Conservation (phyloP, 176 grass and related monocot species). For the Saccharum officinarum region DNA sequence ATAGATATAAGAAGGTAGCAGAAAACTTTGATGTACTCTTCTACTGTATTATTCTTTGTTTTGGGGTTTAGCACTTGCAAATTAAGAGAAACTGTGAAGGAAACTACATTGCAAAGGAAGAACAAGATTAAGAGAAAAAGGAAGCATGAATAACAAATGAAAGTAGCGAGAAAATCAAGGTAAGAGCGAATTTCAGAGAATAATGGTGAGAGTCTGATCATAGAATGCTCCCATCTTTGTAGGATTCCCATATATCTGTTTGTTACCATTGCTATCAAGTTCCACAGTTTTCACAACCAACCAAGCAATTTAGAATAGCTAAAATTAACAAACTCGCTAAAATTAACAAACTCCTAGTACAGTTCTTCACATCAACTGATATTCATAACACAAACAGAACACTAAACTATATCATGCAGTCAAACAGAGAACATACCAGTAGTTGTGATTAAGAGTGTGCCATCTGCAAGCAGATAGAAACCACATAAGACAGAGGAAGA, state of each 20-base stretch:
- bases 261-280: background rate
- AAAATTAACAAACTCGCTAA: background rate
- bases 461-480: conserved; percentile 60
- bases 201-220: background rate
- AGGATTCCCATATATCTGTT: background rate
- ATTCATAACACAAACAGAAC: background rate
- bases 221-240: background rate
- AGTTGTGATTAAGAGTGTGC: conserved; percentile 64
- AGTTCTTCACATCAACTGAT: background rate
- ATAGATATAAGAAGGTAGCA: background rate
- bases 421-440: conserved; percentile 49
- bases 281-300: background rate
- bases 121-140: background rate
- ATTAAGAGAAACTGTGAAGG: background rate
- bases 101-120: background rate
- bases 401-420: background rate
- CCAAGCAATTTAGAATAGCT: background rate
- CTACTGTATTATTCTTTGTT: background rate
- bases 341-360: conserved; percentile 1
- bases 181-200: background rate
- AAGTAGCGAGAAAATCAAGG: background rate
- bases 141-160: background rate
- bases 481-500: conserved; percentile 23
- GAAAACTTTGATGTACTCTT: background rate
- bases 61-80: background rate